Conservation (phyloP, 305 asterid genomes). For the Coffea humblotiana region DNA sequence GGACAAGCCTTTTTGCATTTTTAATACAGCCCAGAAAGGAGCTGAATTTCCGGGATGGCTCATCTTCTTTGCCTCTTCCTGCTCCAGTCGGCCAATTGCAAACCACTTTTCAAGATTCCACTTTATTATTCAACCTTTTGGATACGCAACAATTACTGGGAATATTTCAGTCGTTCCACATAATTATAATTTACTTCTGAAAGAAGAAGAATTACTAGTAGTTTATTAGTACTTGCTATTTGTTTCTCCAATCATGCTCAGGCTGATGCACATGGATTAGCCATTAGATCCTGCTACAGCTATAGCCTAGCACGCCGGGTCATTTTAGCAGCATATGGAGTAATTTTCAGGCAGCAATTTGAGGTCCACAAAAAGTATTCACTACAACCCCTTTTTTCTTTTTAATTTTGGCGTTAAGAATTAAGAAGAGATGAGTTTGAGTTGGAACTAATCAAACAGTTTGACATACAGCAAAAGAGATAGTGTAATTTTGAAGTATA, state of each 20-base stretch:
- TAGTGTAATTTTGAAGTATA: background rate
- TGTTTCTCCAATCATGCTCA: background rate
- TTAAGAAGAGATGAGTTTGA: background rate
- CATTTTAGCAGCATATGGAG: background rate
- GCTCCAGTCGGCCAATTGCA: background rate
- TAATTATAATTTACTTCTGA: background rate
- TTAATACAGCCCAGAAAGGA: background rate
- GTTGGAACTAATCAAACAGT: background rate
- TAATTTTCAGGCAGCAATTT: too few relatives aligned
- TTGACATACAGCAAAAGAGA: background rate
- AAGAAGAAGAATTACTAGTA: background rate
- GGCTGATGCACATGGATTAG: constrained; percentile 15
- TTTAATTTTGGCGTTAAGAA: too few relatives aligned
- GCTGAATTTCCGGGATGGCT: constrained; percentile 7
- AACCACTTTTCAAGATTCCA: constrained; percentile 17
- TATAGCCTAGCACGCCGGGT: background rate
- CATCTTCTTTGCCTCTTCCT: background rate
- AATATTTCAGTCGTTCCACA: background rate
- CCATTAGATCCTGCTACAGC: background rate
- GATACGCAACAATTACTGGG: background rate
- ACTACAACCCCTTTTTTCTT: too few relatives aligned
- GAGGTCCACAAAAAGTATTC: too few relatives aligned
- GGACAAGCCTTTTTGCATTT: background rate
- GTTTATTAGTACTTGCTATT: too few relatives aligned
- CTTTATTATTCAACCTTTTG: background rate